phyloP scores from a whole-genome alignment of 2,329 filamentous ascomycete genomes.

The Calonectria naviculata region DNA sequence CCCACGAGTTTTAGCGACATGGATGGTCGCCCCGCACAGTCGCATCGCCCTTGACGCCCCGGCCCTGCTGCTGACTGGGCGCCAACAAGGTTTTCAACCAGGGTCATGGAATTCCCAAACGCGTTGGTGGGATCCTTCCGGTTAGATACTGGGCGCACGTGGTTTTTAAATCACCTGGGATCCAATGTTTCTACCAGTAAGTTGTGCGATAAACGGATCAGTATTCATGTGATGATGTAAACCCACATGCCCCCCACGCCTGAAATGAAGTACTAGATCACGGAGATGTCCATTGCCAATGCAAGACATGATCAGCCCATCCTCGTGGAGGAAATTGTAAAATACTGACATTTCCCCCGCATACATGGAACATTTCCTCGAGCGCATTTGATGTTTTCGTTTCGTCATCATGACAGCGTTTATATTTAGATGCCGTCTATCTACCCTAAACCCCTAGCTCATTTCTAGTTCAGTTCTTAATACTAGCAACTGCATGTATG shows the following conservation, averaged over 20 bases:
- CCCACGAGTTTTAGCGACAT: background rate
- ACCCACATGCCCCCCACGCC: no score
- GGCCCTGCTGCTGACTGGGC: constrained; percentile 1
- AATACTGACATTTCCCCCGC: background rate
- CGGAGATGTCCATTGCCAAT: background rate
- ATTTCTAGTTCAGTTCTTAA: background rate
- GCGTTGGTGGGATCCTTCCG: background rate
- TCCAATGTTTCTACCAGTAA: background rate
- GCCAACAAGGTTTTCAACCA: constrained; percentile 1
- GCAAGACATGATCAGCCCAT: no score
- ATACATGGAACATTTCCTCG: background rate
- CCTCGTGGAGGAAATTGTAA: no score
- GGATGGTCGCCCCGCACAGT: constrained; percentile 13
- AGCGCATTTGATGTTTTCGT: no score
- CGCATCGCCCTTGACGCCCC: constrained; percentile 1
- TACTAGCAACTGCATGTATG: background rate
- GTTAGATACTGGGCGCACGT: background rate
- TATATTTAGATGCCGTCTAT: background rate
- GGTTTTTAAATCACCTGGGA: background rate
- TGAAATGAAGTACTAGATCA: background rate
- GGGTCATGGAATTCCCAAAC: background rate
- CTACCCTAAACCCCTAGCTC: background rate
- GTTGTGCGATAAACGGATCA: background rate
- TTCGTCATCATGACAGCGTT: background rate
- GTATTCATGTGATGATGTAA: background rate